Percentiles rank a stretch among this genome's conserved stretches.
These are phyloP conservation scores for Nicotiana sylvestris DNA, from an alignment of 257 asterid species.

Conservation along the genomic window DNA sequence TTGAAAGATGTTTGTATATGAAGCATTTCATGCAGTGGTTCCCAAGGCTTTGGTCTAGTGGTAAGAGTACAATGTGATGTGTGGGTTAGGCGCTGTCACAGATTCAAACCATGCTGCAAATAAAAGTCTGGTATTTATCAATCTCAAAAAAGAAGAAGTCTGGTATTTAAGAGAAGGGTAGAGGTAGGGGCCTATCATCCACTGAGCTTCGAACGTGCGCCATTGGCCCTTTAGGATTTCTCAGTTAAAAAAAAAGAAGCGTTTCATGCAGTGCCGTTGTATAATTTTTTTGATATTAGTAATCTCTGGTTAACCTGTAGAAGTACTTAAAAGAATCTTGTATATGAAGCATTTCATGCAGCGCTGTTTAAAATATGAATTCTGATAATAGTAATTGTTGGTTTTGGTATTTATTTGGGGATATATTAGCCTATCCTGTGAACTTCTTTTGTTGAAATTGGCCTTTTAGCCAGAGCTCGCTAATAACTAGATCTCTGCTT, in stretches of 20 bases:
- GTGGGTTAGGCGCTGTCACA: neutral
- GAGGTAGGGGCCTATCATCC: neutral
- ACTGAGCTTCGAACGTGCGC: neutral
- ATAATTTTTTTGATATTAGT: neutral
- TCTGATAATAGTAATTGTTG: neutral
- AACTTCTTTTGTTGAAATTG: neutral
- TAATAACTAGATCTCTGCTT: too few relatives aligned
- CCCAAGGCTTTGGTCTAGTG: neutral
- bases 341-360: neutral
- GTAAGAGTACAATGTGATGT: neutral
- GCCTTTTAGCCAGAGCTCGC: neutral
- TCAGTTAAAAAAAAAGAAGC: neutral
- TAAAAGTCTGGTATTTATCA: too few relatives aligned
- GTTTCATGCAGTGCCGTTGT: neutral
- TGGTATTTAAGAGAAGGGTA: neutral
- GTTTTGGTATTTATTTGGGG: neutral
- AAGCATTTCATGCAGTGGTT: neutral
- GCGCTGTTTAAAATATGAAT: neutral
- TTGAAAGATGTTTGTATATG: neutral
- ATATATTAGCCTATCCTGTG: neutral
- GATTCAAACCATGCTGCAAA: neutral
- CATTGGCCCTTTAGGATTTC: neutral
- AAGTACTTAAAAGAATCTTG: neutral
- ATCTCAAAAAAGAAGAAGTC: too few relatives aligned
- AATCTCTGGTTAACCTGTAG: neutral